Conservation (phyloP, 305 asterid species). For the Petunia hybrid region DNA sequence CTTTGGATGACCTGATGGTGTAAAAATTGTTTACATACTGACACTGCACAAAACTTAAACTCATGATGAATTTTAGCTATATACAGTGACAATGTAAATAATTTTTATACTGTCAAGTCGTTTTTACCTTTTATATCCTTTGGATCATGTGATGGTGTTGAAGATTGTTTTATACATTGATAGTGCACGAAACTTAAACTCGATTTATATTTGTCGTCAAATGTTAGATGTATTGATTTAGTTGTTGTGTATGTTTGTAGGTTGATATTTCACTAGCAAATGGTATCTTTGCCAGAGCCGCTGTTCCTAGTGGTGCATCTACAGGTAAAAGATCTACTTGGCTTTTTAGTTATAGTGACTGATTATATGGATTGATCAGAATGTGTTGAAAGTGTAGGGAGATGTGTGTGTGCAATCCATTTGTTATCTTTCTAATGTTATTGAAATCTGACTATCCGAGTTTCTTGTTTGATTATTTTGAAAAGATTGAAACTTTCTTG, state of each 20-base stretch:
- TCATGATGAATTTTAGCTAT: too few relatives aligned
- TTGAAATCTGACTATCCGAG: neutral
- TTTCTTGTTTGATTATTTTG: neutral
- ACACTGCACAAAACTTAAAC: too few relatives aligned
- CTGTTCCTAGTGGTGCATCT: conserved; percentile 96
- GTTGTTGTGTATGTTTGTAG: conserved; percentile 40
- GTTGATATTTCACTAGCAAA: conserved; percentile 69
- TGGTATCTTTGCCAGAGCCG: conserved; percentile 74
- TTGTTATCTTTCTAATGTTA: neutral
- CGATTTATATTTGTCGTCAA: too few relatives aligned
- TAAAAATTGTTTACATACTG: too few relatives aligned
- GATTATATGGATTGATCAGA: neutral
- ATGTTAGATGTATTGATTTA: neutral
- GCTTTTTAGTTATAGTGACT: neutral
- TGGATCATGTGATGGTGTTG: too few relatives aligned
- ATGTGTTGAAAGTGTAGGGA: neutral
- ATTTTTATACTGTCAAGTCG: too few relatives aligned
- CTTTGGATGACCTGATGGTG: too few relatives aligned
- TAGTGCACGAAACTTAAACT: neutral
- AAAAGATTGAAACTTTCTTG: too few relatives aligned
- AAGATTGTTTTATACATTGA: too few relatives aligned
- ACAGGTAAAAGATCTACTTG: conserved; percentile 62
- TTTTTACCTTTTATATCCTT: too few relatives aligned
- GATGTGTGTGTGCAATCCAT: neutral
- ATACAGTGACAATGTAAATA: too few relatives aligned